Base-by-base conservation (phyloP, 129 eudicot genomes). In the Ambrosia artemisiifolia region DNA sequence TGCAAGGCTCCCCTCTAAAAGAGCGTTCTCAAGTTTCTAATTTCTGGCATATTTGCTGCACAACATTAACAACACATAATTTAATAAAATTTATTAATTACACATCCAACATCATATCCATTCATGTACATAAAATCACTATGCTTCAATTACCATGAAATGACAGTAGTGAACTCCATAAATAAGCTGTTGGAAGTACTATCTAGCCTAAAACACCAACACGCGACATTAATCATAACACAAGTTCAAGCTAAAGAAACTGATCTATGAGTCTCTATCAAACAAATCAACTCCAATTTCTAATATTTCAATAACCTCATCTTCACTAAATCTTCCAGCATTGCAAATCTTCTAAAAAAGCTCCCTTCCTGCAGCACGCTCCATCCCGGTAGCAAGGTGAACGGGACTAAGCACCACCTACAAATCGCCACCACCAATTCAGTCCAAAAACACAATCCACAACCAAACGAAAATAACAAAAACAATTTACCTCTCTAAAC, bases 271-370 rank as follows among this genome's bases (percentile, higher is more conserved):
- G 28, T 24, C 28, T 1, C 18, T 24, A 53, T 5, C 11, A 49
- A 24, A 69, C 3, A 54, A 77, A 30, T 51, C 44, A 66, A 24
- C 28, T 24, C 28, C 28, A 24, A 24, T 24, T 24, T 24, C 28
- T 1, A 24, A 24, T 24, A 24, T 24, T 24, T 24, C 28, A 24
- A 24, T 24, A 34, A 92, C 97, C 97, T 92, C 97, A 19, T 92
- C 97, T 83, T 92, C 97, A 43, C 97, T 92, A 77, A 92, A 92
- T 72, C 97, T 82, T 54, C 97, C 97, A 59, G 97, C 97, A 85
- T 72, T 92, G 71, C 97, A 92, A 70, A 92, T 92, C 75, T 96
- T 74, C 61, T 92, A 96, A 63, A 92, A 92, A 34, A 92, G 96
- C 80, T 92, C 97, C 40, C 97, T 96, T 17, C 97, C 96, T 0